phyloP scores from a whole-genome alignment of 345 rosid genomes.

The Litchi chinensis region DNA sequence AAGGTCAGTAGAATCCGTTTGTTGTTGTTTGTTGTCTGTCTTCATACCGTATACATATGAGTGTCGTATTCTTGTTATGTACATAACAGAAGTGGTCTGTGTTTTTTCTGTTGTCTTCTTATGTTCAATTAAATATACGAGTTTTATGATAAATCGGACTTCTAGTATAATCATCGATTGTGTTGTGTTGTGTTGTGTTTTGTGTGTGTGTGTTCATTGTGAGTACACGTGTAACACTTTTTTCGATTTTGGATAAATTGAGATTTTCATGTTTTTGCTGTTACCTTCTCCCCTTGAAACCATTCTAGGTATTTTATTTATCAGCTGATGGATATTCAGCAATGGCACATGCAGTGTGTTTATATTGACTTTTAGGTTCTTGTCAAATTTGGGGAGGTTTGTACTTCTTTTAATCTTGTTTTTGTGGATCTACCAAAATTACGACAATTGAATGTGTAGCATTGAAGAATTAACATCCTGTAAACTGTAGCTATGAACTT shows the following conservation, averaged over 20 bases:
- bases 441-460: neutral
- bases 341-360: neutral
- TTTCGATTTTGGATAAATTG: neutral
- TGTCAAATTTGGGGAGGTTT: neutral
- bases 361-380: neutral
- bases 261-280: constrained; percentile 6
- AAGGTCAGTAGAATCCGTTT: neutral
- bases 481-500: too few relatives aligned
- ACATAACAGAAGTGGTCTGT: constrained; percentile 21
- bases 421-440: neutral
- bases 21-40: constrained; percentile 19
- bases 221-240: neutral
- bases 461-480: too few relatives aligned
- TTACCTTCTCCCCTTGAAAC: neutral
- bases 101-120: constrained; percentile 7
- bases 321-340: neutral
- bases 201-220: neutral
- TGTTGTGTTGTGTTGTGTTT: neutral
- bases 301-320: neutral
- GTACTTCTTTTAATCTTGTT: too few relatives aligned
- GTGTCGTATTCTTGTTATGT: constrained; percentile 19
- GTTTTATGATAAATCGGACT: constrained; percentile 3
- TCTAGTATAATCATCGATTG: neutral
- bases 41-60: neutral
- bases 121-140: constrained; percentile 7